Base-by-base conservation (phyloP, 2,329 filamentous ascomycete genomes). In the Apiospora saccharicola region DNA sequence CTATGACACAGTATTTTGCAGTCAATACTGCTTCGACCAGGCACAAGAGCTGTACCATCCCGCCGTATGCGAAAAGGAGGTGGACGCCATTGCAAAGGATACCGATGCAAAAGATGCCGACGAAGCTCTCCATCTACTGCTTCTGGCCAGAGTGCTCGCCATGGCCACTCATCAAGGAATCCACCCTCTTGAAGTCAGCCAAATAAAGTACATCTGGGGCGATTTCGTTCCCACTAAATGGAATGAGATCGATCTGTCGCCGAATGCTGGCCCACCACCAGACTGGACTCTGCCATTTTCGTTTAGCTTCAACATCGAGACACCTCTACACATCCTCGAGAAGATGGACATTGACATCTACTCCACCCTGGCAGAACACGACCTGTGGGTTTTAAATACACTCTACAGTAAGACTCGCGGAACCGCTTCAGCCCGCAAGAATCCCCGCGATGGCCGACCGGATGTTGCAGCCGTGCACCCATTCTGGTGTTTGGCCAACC, bases 401-500 rank as follows among this genome's bases (percentile, higher is more conserved):
- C 87, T 98, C 6, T 97, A 96, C 81, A 91, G 93, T 75, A 98
- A 98, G 81, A 97, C 98, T 81, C 90, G 96, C 34, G 96, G 94
- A 70, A 98, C 95, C 0, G 96, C 96, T 0, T 97, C 94, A 2
- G 96, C 95, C 5, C 90, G 94, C 51, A 92, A 96, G 76, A 94
- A 90, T 74, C 88, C 88, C 0, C 89, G 89, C 76, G 93, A 96
- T 74, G 94, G 95, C 3, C 90, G 94, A 13, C 96, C 96, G 0
- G 96, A 98, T 78, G 93, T 98, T 5, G 94, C 94, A 41, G 96
- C 96, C 41, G 95, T 98, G 41, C 95, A 98, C 83, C 95, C 96
- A 1, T 90, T 97, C 77, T 99, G 96, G 95, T 98, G 95, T 82
- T 87, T 98, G 43, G 95, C 96, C 41, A 99, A 99, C 79, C 96